Conservation (phyloP, 331 rosid genomes). For the Spiraea crenata region DNA sequence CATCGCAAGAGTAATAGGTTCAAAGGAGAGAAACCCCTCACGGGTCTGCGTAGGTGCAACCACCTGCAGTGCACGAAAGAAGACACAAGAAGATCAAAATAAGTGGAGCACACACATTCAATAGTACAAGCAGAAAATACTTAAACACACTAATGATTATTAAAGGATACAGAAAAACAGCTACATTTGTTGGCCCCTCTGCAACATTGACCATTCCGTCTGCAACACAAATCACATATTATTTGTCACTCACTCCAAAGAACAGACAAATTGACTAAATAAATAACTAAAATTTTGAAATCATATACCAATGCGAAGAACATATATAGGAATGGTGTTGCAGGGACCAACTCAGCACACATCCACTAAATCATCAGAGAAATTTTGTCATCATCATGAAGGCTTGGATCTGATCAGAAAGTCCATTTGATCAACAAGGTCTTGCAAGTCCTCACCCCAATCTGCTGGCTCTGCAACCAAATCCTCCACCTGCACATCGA, state of each 20-base stretch:
- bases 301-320: slow-evolving; percentile 34
- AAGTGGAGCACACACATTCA: neutral
- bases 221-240: slow-evolving; percentile 37
- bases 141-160: neutral
- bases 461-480: slow-evolving; percentile 37
- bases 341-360: slow-evolving; percentile 28
- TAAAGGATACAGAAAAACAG: slow-evolving; percentile 53
- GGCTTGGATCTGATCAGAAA: slow-evolving; percentile 44
- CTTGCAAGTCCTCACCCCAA: slow-evolving; percentile 66
- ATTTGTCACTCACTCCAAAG: neutral
- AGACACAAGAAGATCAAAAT: slow-evolving; percentile 8
- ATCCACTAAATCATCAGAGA: slow-evolving; percentile 8
- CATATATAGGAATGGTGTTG: slow-evolving; percentile 22
- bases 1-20: neutral
- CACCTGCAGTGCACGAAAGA: slow-evolving; percentile 29
- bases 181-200: slow-evolving; percentile 32
- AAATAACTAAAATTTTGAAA: slow-evolving; percentile 1
- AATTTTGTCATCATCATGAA: neutral
- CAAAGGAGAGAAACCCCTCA: neutral
- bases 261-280: neutral
- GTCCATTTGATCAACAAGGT: slow-evolving; percentile 76
- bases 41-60: neutral
- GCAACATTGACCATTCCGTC: slow-evolving; percentile 52
- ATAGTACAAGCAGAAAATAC: neutral
- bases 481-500: slow-evolving; percentile 56